These are phyloP conservation scores for Rhizopus microsporus DNA, from an alignment of 371 early-diverging fungal genomes.

Conservation along the genomic window DNA sequence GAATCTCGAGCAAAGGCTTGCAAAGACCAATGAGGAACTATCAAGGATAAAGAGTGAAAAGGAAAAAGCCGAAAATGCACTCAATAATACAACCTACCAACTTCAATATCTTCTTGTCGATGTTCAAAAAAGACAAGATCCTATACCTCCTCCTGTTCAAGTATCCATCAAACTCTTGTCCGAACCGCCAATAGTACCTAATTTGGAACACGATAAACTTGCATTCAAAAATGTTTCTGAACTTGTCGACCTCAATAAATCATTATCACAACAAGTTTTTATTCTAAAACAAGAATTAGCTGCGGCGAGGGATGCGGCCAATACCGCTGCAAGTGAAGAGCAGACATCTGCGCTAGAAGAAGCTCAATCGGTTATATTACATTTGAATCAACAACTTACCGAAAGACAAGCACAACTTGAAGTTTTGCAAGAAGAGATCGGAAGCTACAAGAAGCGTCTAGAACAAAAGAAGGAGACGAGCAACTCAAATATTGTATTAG, in stretches of 20 bases:
- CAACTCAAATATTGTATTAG: neutral
- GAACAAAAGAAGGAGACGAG: neutral
- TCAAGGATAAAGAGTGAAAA: conserved; percentile 1
- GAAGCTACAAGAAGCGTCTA: neutral
- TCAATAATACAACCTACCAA: conserved; percentile 24
- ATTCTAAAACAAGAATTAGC: neutral
- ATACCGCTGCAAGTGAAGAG: neutral
- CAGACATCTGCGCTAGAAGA: neutral
- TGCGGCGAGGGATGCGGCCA: neutral
- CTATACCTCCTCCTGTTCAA: conserved; percentile 8
- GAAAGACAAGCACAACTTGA: neutral
- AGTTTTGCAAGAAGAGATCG: neutral
- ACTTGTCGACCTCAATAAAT: conserved; percentile 11
- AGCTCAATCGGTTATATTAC: neutral
- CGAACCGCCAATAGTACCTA: neutral
- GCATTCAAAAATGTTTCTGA: conserved; percentile 11
- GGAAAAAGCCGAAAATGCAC: neutral
- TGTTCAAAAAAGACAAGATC: conserved; percentile 14
- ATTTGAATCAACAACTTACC: neutral
- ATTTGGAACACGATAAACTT: conserved; percentile 9
- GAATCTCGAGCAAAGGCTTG: neutral
- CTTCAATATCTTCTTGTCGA: conserved; percentile 15
- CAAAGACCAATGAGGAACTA: neutral
- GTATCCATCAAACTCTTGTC: neutral
- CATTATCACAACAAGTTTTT: neutral